Conservation (phyloP, 345 rosid species). For the Hypericum perforatum region DNA sequence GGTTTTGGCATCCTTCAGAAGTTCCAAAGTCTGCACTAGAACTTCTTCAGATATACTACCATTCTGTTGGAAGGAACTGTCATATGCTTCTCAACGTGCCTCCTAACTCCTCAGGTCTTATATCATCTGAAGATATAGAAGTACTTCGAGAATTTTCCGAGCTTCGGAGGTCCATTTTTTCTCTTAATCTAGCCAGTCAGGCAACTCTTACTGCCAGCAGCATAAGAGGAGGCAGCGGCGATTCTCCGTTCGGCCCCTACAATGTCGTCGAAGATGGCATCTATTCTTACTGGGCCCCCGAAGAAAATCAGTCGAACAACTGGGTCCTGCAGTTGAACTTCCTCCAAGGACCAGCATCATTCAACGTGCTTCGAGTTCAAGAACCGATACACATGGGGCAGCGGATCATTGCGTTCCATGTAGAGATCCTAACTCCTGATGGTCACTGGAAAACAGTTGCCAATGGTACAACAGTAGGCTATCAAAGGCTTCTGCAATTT, state of each 20-base stretch:
- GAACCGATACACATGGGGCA: constrained; percentile 96
- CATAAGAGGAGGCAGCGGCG: constrained; percentile 32
- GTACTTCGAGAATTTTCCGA: constrained; percentile 57
- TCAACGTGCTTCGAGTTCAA: constrained; percentile 61
- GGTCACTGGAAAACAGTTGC: constrained; percentile 49
- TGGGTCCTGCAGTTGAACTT: constrained; percentile 54
- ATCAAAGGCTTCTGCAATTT: constrained; percentile 53
- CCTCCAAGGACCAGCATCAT: constrained; percentile 39
- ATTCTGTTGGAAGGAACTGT: constrained; percentile 77
- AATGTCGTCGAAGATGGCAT: constrained; percentile 58
- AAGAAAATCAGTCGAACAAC: constrained; percentile 27
- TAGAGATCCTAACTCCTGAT: constrained; percentile 25
- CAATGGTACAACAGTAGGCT: constrained; percentile 69
- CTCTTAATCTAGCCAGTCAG: constrained; percentile 42
- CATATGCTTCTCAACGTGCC: constrained; percentile 68
- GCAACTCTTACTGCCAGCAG: constrained; percentile 45
- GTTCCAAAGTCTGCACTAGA: constrained; percentile 55
- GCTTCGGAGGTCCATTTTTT: constrained; percentile 46
- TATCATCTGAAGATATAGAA: constrained; percentile 55
- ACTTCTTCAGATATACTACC: constrained; percentile 70
- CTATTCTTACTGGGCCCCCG: constrained; percentile 73
- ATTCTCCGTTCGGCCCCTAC: constrained; percentile 24
- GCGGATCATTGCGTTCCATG: constrained; percentile 46
- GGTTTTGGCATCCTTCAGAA: constrained; percentile 95
- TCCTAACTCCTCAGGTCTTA: constrained; percentile 76